These are phyloP conservation scores for Raffaelea arxii DNA, from an alignment of 2,329 filamentous ascomycete species.

Conservation along the genomic window DNA sequence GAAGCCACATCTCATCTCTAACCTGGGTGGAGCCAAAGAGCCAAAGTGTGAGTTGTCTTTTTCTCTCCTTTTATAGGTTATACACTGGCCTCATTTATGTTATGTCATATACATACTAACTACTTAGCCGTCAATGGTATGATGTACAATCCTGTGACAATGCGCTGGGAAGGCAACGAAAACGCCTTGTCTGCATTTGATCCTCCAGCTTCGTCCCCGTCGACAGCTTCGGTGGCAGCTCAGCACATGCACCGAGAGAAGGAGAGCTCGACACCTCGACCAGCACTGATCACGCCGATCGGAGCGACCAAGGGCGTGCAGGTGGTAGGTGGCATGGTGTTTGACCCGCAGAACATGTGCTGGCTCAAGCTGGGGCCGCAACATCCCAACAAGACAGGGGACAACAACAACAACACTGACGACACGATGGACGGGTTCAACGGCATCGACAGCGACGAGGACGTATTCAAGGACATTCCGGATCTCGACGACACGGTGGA, in stretches of 20 bases:
- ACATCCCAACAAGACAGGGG: slow-evolving; percentile 18
- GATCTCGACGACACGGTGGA: slow-evolving; percentile 68
- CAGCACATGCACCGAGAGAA: slow-evolving; percentile 41
- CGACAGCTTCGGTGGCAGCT: slow-evolving; percentile 34
- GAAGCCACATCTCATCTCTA: slow-evolving; percentile 84
- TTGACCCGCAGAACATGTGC: slow-evolving; percentile 94
- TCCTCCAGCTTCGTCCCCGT: slow-evolving; percentile 43
- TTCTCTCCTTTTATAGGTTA: background rate
- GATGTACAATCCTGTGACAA: slow-evolving; percentile 83
- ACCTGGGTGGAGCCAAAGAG: slow-evolving; percentile 63
- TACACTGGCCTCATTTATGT: background rate
- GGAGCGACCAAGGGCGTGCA: slow-evolving; percentile 77
- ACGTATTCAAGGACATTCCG: slow-evolving; percentile 90
- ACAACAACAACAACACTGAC: slow-evolving; percentile 32
- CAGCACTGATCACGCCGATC: slow-evolving; percentile 87
- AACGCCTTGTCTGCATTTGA: slow-evolving; percentile 76
- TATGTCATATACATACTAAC: slow-evolving; percentile 1
- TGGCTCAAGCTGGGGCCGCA: slow-evolving; percentile 72
- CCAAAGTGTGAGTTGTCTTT: slow-evolving; percentile 60
- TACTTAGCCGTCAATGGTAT: slow-evolving; percentile 76
- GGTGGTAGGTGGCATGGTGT: slow-evolving; percentile 96
- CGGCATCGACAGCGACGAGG: slow-evolving; percentile 75
- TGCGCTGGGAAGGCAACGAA: slow-evolving; percentile 94
- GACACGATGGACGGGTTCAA: slow-evolving; percentile 57
- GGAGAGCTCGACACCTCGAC: slow-evolving; percentile 49